Base-by-base conservation (phyloP, 2,329 filamentous ascomycete genomes). In the Orbilia blumenaviensis region DNA sequence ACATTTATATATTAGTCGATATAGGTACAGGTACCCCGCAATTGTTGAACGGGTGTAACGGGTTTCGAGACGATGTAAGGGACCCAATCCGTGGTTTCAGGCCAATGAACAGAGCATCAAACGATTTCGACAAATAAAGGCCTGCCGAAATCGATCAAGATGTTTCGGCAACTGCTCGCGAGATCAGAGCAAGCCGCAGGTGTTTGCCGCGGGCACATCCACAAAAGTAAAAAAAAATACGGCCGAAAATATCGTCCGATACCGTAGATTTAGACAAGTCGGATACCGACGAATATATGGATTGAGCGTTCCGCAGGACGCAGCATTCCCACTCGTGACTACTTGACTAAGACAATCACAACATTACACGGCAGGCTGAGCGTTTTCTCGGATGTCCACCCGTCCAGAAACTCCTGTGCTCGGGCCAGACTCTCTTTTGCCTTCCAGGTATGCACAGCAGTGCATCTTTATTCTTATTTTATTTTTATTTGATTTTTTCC, bases 31-130 rank as follows among this genome's bases (percentile, higher is more conserved):
- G 38, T 71, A 71, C 66, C 66, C 66, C 66, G 66, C 66, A 71
- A 62, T 71, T 63, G 38, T 34, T 62, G 46, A 25, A 18, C 56
- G 54, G 66, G 66, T 62, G 56, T 69, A 69, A 69, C 54, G 56
- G 66, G 66, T 62, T 71, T 52, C 66, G 56, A 54, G 61, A 63
- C 42, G 52, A 69, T 54, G 64, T 61, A 50, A 69, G 64, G 64
- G 52, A 61, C 66, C 44, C 32, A 29, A 16, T 38, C 36, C 32
- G 12, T 21, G 16, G 36, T 32, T 60, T 68, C 50, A 41, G 52
- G 18, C 64, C 64, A 60, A 68, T 61, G 42, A 68, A 60, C 27
- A 46, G 2, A 10, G 46, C 14, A 46, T 25, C 16, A 25, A 61
- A 42, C 44, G 34, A 61, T 44, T 27, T 63, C 42, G 25, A 41